These are phyloP conservation scores for Dictyostelium gargantuum DNA, from an alignment of 208 protist species.

Conservation along the genomic window DNA sequence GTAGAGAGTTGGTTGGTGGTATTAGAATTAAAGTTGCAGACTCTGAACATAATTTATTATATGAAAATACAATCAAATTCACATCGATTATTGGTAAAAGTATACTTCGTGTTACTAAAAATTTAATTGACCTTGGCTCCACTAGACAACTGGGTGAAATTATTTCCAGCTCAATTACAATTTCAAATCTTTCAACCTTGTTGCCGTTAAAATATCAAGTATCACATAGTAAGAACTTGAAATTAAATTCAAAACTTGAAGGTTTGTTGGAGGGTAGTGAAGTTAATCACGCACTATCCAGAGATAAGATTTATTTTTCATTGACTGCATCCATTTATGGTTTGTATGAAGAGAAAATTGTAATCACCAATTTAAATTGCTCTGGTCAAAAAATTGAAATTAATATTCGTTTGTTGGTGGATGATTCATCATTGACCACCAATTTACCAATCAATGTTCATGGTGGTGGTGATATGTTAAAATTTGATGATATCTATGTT, in stretches of 20 bases:
- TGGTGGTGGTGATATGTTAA: constrained; percentile 7
- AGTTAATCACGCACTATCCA: not conserved
- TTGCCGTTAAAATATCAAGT: constrained; percentile 26
- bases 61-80: constrained; percentile 78
- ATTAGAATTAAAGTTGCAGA: constrained; percentile 74
- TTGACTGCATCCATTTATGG: constrained; percentile 38
- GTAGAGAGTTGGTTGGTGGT: constrained; percentile 75
- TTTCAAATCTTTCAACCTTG: constrained; percentile 44
- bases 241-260: not conserved
- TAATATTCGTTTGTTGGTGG: not conserved
- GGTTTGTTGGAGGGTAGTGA: constrained; percentile 20
- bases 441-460: constrained; percentile 38
- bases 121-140: constrained; percentile 68
- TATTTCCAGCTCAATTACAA: not conserved
- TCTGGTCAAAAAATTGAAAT: constrained; percentile 38
- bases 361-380: constrained; percentile 58
- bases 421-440: constrained; percentile 17
- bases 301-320: constrained; percentile 45
- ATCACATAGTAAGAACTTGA: constrained; percentile 13
- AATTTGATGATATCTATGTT: constrained; percentile 49
- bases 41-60: not conserved
- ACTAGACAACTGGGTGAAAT: constrained; percentile 47
- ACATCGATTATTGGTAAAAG: constrained; percentile 70
- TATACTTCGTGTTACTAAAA: constrained; percentile 61
- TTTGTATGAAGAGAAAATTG: constrained; percentile 70